Conservation (phyloP, 1,284 basidiomycete genomes). For the Xerocomus amazonicus region DNA sequence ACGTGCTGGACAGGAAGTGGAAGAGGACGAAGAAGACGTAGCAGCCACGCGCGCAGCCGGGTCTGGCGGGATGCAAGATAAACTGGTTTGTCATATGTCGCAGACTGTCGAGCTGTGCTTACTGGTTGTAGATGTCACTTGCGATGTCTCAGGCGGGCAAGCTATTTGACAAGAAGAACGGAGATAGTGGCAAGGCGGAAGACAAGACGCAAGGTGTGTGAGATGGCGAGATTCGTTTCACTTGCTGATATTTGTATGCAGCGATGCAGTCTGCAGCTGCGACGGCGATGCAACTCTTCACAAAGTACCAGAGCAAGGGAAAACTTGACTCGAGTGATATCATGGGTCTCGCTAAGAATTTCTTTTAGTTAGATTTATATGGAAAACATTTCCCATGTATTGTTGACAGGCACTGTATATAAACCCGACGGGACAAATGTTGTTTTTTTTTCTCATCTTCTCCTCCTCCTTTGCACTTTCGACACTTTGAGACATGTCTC, state of each 20-base stretch:
- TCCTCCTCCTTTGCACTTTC: not conserved
- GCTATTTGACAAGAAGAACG: conserved; percentile 34
- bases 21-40: conserved; percentile 11
- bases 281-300: conserved; percentile 30
- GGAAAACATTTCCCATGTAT: not conserved
- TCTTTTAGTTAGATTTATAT: conserved; percentile 9
- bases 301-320: conserved; percentile 27
- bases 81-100: conserved; percentile 21
- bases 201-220: conserved; percentile 31
- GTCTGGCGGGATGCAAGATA: conserved; percentile 29
- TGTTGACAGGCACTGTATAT: not conserved
- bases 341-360: conserved; percentile 27
- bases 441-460: not conserved
- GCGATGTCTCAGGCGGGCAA: conserved; percentile 36
- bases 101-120: not conserved
- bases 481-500: conserved; percentile 40
- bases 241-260: conserved; percentile 1
- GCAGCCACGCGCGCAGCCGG: conserved; percentile 3
- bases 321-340: conserved; percentile 31
- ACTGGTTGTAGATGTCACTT: conserved; percentile 23
- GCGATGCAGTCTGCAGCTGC: conserved; percentile 35
- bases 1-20: not conserved
- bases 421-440: not conserved
- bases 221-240: too few relatives aligned
- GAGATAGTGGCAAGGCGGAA: conserved; percentile 10